A percentile compares a stretch with the other conserved stretches of the same genome.
These are phyloP conservation scores for Plantago major DNA, from an alignment of 257 asterid genomes.

Conservation along the genomic window DNA sequence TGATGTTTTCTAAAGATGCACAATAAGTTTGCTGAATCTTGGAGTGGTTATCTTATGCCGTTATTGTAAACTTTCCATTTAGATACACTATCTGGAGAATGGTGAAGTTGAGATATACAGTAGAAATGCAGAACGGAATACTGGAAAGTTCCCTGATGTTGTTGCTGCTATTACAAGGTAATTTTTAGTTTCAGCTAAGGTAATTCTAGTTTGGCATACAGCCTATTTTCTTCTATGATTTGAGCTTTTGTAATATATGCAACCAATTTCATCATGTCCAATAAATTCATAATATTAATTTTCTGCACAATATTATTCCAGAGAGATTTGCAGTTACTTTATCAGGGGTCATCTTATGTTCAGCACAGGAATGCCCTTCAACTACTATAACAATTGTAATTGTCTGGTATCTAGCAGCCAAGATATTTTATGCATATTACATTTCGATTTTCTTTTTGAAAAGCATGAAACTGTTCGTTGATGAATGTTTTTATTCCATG, in stretches of 20 bases:
- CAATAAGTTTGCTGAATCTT: conserved; percentile 15
- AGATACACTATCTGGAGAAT: conserved; percentile 84
- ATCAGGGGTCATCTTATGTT: conserved; percentile 2
- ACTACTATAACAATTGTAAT: no score
- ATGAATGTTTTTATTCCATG: no score
- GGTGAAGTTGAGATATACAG: conserved; percentile 95
- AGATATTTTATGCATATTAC: no score
- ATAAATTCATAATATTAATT: neutral
- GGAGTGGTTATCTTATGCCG: conserved; percentile 9
- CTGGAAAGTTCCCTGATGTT: conserved; percentile 96
- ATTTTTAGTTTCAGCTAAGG: conserved; percentile 11
- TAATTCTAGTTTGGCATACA: neutral
- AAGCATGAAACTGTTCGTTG: no score
- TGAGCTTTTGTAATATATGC: neutral
- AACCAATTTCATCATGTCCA: conserved; percentile 1
- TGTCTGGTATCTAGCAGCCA: no score
- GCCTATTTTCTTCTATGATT: conserved; percentile 11
- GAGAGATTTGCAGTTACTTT: neutral
- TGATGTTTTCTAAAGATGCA: conserved; percentile 17
- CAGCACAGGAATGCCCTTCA: no score
- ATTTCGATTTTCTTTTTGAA: no score
- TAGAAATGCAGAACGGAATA: conserved; percentile 90
- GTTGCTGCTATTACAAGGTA: conserved; percentile 77
- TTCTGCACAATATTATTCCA: conserved; percentile 10
- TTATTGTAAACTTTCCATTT: conserved; percentile 21